Base-by-base conservation (phyloP, 768 basidiomycete genomes). In the Lactifluus volemus region DNA sequence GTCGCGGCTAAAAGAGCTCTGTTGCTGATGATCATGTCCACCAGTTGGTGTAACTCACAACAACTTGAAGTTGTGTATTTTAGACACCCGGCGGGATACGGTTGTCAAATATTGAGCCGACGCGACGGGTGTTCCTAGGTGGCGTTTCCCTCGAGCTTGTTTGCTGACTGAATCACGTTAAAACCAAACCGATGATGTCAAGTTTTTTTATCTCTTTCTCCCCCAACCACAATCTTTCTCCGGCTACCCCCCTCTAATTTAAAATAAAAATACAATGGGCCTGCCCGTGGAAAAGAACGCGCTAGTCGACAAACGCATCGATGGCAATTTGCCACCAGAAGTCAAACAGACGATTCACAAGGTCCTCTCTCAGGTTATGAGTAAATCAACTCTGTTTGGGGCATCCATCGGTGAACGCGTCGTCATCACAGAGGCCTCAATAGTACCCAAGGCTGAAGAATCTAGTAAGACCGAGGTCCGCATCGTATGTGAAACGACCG, bases 401-500 rank as follows among this genome's bases (percentile, higher is more conserved):
- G 59, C 62, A 10, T 48, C 60, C 12, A 61, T 72, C 14, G 39
- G 63, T 0, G 59, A 65, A 17, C 55, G 63, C 10, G 21, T 71
- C 44, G 49, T 49, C 32, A 58, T 70, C 4, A 67, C 57, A 10
- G 68, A 72, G 39, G 68, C 70, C 1, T 68, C 69, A 5, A 53
- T 71, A 5, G 53, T 67, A 17, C 60, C 59, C 9, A 71, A 72
- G 48, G 60, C 56, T 17, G 73, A 73, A 45, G 73, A 72, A 56
- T 65, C 70, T 11, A 50, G 63, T 21, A 71, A 69, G 69, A 65
- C 64, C 42, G 70, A 74, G 56, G 69, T 65, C 0, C 64, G 65
- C 48, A 59, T 73, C 8, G 69, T 73, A 9, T 73, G 70, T 53
- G 70, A 73, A 60, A 29, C 72, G 2, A 65, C 52, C 0, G 70